A percentile compares a stretch with the other conserved stretches of the same genome.
Evolutionary conservation across 139 green algal genomes (phyloP).

Genomic region (Micractinium sp.): DNA sequence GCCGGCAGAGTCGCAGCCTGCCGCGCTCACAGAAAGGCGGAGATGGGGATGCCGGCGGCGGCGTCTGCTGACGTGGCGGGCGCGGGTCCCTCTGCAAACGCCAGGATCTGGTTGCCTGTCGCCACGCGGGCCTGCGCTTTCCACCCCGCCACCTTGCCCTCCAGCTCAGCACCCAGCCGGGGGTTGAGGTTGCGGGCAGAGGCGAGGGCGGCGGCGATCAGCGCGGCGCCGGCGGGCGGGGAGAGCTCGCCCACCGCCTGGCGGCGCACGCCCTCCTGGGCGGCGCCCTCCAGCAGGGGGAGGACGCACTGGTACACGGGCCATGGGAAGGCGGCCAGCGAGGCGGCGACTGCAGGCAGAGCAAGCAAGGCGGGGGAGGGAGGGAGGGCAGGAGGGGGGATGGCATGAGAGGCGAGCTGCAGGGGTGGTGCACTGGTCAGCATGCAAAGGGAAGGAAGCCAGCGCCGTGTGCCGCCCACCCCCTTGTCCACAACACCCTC

Average conservation of each 20-base stretch:
- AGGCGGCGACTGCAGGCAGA: background rate
- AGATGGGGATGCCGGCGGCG: background rate
- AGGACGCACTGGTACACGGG: constrained; percentile 29
- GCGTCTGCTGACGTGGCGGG: background rate
- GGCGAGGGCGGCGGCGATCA: constrained; percentile 4
- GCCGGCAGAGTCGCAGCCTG: no score
- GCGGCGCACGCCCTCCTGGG: constrained; percentile 20
- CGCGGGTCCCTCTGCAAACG: background rate
- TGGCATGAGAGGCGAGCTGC: no score
- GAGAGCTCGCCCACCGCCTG: constrained; percentile 4
- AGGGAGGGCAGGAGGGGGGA: background rate
- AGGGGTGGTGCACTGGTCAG: no score
- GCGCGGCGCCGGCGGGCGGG: background rate
- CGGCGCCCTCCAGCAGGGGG: constrained; percentile 5
- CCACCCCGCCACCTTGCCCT: constrained; percentile 19
- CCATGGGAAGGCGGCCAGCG: constrained; percentile 16
- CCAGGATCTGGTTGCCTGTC: background rate
- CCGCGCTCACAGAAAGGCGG: background rate
- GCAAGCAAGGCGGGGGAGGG: background rate
- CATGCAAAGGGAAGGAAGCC: no score
- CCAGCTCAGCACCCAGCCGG: constrained; percentile 7
- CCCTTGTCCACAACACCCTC: no score
- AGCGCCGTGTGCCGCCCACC: no score
- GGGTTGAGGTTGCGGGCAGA: background rate
- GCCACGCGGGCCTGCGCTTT: background rate